Base-by-base conservation (phyloP, 768 basidiomycete species). In the Xerocomellus dryophilus region DNA sequence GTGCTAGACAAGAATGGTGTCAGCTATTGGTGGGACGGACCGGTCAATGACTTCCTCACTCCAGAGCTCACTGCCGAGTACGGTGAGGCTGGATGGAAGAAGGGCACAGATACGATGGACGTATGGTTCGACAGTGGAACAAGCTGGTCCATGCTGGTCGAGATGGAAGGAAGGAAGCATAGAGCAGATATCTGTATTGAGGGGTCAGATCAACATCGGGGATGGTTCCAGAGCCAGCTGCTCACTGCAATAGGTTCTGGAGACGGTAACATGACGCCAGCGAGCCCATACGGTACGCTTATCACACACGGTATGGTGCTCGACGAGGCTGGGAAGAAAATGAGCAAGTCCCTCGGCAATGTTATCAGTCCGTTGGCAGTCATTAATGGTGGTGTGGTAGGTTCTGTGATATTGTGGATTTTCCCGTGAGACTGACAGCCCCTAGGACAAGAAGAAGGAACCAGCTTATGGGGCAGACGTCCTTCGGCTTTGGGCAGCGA, bases 51-150 rank as follows among this genome's bases (percentile, higher is more conserved):
- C 27, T 97, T 99, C 69, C 73, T 96, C 6, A 81, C 87, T 10
- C 80, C 83, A 0, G 74, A 78, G 44, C 76, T 89, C 18, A 66
- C 71, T 5, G 73, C 76, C 46, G 72, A 76, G n/a, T 80, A 78
- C 8, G 67, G 68, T 17, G 61, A 61, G 36, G 75, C 74, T 1
- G 71, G 70, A 1, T 94, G 87, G 83, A 71, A 74, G 43, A 94
- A 93, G 67, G 88, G 94, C 9, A 85, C 82, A 3, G 96, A 99
- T 67, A 99, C 96, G 3, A 93, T 98, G 86, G 96, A 99, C 68
- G 96, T 99, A 15, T 99, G 96, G 96, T 98, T 98, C 61, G 96
- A 99, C 71, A 95, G 92, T 61, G 96, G 96, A 5, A 85, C 90
- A 3, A 90, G 94, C 4, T 99, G 96, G 96, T 85, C 91, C 2